Evolutionary conservation across 768 basidiomycete species (phyloP), one percentile per base, ranked within the genome.

Genomic region (Mycena pura): DNA sequence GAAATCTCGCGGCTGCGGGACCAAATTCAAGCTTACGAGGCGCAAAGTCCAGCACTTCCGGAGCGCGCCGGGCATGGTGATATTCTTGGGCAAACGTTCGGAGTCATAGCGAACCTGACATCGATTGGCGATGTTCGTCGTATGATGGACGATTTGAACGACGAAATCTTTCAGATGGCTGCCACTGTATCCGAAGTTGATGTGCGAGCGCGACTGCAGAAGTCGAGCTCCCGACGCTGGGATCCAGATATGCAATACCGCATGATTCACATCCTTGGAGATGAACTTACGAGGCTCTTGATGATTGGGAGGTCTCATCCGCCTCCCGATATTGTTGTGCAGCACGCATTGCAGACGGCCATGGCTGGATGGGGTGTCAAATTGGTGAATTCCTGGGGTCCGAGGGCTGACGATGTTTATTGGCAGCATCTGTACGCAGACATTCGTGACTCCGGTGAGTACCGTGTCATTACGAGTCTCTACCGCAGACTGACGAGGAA

Each of bases 111-210:
- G 10, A 47, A 63, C 27, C 11, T 17, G 47, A 48, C 50, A 46
- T 75, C 78, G 14, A 75, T 74, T 7, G 68, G 69, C 22, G 77
- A 80, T 31, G 74, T 78, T 28, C 68, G 70, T 24, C 68, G 54
- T 7, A 73, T 71, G 55, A 64, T 81, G 22, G 70, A 73, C 52
- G 67, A 66, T 17, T 64, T 81, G 13, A 78, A 79, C 32, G 62
- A 73, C 8, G 73, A 76, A 43, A 74, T 79, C 17, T 70, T 73
- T 14, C 78, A 81, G 60, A 71, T 69, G 17, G 73, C 76, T 0
- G 75, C 77, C 1, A 69, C 67, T 54, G 71, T 79, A 66, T 68
- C 79, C 0, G 77, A 79, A 25, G 48, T 38, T 21, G 55, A 57
- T 21, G 38, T 57, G 21, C 25, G 32, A 3, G 19, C 40, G 10